Evolutionary conservation across 2,329 filamentous ascomycete genomes (phyloP), one percentile per base, ranked within the genome.

Genomic region (Colletotrichum acutatum): DNA sequence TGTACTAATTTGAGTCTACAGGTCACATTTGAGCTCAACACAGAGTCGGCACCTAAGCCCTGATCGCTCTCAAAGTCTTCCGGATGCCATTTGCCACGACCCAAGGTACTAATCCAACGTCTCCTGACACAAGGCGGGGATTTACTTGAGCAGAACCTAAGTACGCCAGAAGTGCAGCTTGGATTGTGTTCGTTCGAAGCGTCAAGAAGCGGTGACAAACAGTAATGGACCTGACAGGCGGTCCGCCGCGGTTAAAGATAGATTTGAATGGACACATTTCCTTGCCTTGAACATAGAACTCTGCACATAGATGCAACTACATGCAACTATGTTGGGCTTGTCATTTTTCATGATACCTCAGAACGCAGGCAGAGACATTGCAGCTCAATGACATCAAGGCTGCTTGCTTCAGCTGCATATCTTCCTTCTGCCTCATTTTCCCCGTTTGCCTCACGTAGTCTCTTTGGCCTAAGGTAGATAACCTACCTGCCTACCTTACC

Each of bases 11-110:
- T 37, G 14, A 9, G 12, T n/a, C 52, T 7, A 6, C 28, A 77
- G 76, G 72, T 76, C 9, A 78, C 76, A 5, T 66, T 78, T 28
- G 76, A 78, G 22, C 32, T 65, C 5, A 65, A 56, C 52, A 65
- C 62, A 42, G 62, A 65, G 30, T 7, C 62, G 3, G 5, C 53
- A 3, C 24, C 52, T 14, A 65, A 56, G 32, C 24, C 49, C 26
- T 65, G 62, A 65, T 11, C 4, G 16, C 9, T 32, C 16, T 11
- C 14, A n/a, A n/a, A 26, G 14, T 16, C 22, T 30, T n/a, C 7
- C 16, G 46, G 19, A 32, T 6, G 16, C 28, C 28, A 53, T 24
- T 12, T 53, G 19, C 14, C 24, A 8, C n/a, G 28, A 19, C n/a
- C 42, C 19, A 34, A 34, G 32, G 32, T 12, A 34, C 32, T 5